Evolutionary conservation across 768 basidiomycete species (phyloP), one percentile per base, ranked within the genome.

Genomic region (Gloeophyllum trabeum): DNA sequence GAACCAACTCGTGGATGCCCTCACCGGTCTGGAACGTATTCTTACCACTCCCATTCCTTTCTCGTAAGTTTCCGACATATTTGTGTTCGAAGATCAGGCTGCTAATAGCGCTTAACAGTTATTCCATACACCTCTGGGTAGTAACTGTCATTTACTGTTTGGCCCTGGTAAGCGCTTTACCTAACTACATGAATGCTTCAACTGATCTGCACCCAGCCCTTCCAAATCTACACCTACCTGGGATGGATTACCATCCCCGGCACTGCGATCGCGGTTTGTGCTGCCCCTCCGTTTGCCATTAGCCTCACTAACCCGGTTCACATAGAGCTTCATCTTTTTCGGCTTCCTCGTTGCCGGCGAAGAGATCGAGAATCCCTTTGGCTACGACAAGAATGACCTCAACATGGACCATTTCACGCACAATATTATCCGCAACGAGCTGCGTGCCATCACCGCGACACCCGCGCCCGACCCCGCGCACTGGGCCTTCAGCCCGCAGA

Each of bases 11-110:
- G 74, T 78, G 3, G 79, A 83, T 43, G 70, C 74, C 22, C 60
- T 85, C 38, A 82, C 81, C 7, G 77, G 78, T 3, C 62, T 85
- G 1, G 82, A 86, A 51, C 64, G 83, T 32, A 81, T 84, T 46
- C 64, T 86, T 4, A 84, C 81, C 0, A 81, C 81, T 1, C 81
- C 82, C 3, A 81, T 86, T 35, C 83, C 81, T 6, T 84, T 81
- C 60, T 83, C 80, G 72, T 82, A 48, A 32, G 71, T 58, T 4
- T 2, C n/a, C n/a, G n/a, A 22, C 28, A 26, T 24, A 35, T 24
- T 26, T 44, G 37, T 43, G 26, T 30, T 21, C 12, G 4, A 19
- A 40, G 12, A 41, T 43, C 41, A 81, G 79, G 32, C n/a, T n/a
- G n/a, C n/a, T n/a, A n/a, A n/a, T n/a, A n/a, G n/a, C n/a, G n/a